Evolutionary conservation across 495 filamentous ascomycete species (phyloP).

Genomic region (Penicillium parvum): DNA sequence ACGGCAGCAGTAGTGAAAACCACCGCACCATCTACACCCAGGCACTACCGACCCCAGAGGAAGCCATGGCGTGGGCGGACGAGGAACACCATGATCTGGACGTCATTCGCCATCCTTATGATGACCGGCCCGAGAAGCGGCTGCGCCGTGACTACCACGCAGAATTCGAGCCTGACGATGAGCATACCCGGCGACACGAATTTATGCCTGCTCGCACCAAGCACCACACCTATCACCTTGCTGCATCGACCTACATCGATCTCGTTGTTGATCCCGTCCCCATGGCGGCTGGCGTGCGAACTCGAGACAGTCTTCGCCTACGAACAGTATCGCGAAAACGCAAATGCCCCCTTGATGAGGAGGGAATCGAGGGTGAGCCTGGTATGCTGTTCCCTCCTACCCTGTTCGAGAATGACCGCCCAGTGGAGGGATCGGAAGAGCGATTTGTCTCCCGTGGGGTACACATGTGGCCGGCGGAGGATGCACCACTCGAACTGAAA

Average conservation of each 20-base stretch:
- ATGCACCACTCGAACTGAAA: constrained; percentile 44
- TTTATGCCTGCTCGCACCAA: constrained; percentile 56
- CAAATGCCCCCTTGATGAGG: constrained; percentile 35
- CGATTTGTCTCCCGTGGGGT: constrained; percentile 49
- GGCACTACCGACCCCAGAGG: constrained; percentile 46
- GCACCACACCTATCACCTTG: constrained; percentile 55
- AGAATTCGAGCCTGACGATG: constrained; percentile 45
- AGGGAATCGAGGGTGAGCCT: constrained; percentile 29
- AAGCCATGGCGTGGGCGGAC: constrained; percentile 7
- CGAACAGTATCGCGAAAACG: constrained; percentile 47
- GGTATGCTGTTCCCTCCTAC: constrained; percentile 34
- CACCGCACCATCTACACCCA: constrained; percentile 66
- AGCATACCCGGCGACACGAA: constrained; percentile 34
- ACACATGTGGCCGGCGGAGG: constrained; percentile 56
- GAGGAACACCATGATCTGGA: constrained; percentile 25
- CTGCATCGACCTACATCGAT: constrained; percentile 59
- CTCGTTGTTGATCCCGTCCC: constrained; percentile 55
- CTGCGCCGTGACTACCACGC: constrained; percentile 37
- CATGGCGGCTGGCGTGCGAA: constrained; percentile 26
- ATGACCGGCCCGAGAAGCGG: constrained; percentile 36
- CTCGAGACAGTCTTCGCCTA: constrained; percentile 49
- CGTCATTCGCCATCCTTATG: constrained; percentile 31
- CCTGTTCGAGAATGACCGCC: constrained; percentile 23
- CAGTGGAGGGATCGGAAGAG: constrained; percentile 36
- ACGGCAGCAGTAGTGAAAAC: constrained; percentile 54